Evolutionary conservation across 108 stramenopile genomes (phyloP).

Genomic region (Pseudonitzschia multistriata): DNA sequence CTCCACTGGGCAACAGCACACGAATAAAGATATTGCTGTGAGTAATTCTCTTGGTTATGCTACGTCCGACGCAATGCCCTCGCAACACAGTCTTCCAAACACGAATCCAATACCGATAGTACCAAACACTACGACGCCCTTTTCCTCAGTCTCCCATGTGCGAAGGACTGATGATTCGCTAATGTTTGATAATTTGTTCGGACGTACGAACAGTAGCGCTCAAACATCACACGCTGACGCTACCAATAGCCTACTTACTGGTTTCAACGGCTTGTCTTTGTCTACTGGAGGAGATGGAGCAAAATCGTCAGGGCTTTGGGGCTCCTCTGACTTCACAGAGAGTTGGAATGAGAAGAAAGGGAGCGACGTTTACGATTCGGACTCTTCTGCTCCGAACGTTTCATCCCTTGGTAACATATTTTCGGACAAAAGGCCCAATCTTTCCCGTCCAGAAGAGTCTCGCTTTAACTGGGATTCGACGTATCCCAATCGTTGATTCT

Average conservation of each 20-base stretch:
- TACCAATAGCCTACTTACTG: slow-evolving; percentile 17
- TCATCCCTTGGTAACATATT: slow-evolving; percentile 17
- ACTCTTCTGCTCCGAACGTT: neutral
- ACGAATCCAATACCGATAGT: neutral
- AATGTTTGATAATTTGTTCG: slow-evolving; percentile 53
- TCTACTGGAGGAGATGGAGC: neutral
- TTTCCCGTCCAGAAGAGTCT: slow-evolving; percentile 22
- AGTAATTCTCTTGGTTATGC: neutral
- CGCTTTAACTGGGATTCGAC: slow-evolving; percentile 31
- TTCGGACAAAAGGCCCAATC: slow-evolving; percentile 3
- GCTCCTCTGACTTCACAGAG: slow-evolving; percentile 12
- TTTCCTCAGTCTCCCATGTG: neutral
- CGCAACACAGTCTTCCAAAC: slow-evolving; percentile 2
- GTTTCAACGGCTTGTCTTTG: slow-evolving; percentile 28
- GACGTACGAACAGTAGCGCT: neutral
- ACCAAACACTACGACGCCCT: neutral
- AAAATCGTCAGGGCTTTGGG: slow-evolving; percentile 21
- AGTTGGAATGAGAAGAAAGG: slow-evolving; percentile 4
- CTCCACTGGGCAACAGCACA: neutral
- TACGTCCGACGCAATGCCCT: neutral
- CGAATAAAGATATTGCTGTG: slow-evolving; percentile 1
- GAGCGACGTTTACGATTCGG: neutral
- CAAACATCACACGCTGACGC: neutral
- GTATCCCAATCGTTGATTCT: slow-evolving; percentile 2
- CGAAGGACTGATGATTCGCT: slow-evolving; percentile 33